Evolutionary conservation across 176 grass and related monocot species (phyloP).

Genomic region (Hordeum marinum): DNA sequence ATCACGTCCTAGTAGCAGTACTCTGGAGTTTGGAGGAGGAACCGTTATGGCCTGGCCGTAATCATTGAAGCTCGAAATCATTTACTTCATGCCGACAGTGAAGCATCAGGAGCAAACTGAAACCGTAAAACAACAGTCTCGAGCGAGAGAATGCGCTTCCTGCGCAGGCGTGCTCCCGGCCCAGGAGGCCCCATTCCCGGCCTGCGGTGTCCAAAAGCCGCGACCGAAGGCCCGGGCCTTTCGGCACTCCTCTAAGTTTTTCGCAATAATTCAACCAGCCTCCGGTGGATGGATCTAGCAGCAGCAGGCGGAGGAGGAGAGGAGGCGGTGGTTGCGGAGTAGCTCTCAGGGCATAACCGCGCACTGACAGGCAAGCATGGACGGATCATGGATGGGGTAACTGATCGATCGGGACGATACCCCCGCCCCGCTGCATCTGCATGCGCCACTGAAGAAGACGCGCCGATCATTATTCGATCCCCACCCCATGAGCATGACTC

Average conservation of each 20-base stretch:
- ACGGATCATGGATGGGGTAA: not conserved
- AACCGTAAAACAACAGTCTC: not conserved
- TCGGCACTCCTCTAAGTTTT: not conserved
- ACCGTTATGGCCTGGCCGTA: not conserved
- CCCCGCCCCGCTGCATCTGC: not conserved
- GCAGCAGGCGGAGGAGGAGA: not conserved
- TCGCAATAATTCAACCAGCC: not conserved
- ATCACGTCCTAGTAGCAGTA: not conserved
- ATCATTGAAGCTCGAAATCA: not conserved
- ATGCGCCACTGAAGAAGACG: not conserved
- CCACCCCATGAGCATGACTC: not conserved
- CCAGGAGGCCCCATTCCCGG: not conserved
- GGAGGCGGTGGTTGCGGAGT: not conserved
- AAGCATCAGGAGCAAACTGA: not conserved
- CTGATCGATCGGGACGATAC: not conserved
- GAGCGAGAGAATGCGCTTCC: not conserved
- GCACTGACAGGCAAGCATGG: not conserved
- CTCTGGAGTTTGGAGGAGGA: not conserved
- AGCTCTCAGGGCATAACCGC: not conserved
- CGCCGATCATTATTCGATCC: not conserved
- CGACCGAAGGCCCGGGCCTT: constrained; percentile 21
- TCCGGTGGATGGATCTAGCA: not conserved
- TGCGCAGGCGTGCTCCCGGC: not conserved
- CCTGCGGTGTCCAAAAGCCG: not conserved
- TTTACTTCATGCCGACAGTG: not conserved